A percentile compares a stretch with the other conserved stretches of the same genome.
Conservation (phyloP, 1,139 yeast genomes). For the Tardiomyces blankii region DNA sequence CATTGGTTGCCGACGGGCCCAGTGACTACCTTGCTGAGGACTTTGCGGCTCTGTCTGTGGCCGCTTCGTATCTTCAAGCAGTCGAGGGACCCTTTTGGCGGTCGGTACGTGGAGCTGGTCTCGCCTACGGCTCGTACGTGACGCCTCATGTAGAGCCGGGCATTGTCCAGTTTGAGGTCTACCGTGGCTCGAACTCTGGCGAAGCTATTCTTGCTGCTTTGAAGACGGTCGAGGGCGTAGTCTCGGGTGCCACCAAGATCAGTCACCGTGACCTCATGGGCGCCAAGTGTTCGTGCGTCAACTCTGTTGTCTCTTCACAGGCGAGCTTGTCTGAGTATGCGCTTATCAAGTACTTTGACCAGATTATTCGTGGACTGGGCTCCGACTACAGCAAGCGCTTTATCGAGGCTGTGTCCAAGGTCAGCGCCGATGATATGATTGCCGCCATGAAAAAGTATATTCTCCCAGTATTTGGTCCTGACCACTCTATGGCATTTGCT, state of each 20-base stretch:
- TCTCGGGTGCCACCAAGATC: constrained; percentile 40
- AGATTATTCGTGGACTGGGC: constrained; percentile 58
- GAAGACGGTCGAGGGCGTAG: constrained; percentile 51
- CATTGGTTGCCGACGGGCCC: constrained; percentile 52
- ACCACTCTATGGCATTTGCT: constrained; percentile 49
- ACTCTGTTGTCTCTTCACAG: constrained; percentile 68
- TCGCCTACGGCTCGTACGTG: constrained; percentile 81
- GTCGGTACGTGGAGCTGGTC: constrained; percentile 90
- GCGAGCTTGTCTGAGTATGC: constrained; percentile 48
- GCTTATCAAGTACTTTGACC: constrained; percentile 50
- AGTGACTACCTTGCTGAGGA: constrained; percentile 56
- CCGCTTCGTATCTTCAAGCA: constrained; percentile 67
- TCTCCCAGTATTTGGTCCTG: constrained; percentile 41
- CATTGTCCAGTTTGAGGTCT: constrained; percentile 51
- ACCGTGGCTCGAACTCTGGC: constrained; percentile 76
- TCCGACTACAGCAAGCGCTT: constrained; percentile 42
- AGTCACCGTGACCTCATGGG: constrained; percentile 56
- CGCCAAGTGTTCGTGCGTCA: constrained; percentile 34
- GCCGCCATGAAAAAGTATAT: constrained; percentile 43
- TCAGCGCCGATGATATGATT: constrained; percentile 48
- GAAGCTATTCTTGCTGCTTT: constrained; percentile 62
- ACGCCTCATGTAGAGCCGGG: constrained; percentile 55
- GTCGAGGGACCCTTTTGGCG: constrained; percentile 98
- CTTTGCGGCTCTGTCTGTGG: constrained; percentile 57
- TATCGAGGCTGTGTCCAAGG: constrained; percentile 20